Conservation (phyloP, 2,329 filamentous ascomycete species). For the Diaporthe humulicola region DNA sequence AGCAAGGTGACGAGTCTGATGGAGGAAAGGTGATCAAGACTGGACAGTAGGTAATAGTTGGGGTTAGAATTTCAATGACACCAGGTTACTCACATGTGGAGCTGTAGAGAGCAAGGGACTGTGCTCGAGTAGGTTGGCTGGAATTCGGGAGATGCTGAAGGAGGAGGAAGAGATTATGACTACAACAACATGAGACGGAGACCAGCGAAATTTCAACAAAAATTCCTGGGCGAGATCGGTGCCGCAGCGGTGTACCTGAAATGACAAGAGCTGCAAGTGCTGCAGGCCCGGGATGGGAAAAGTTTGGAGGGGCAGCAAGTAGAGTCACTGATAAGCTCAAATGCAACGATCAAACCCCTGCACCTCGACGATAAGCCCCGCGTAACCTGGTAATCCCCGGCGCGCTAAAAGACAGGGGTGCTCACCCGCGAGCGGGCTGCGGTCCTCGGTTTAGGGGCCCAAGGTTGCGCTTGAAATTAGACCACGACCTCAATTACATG, state of each 20-base stretch:
- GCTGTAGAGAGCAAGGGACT: slow-evolving; percentile 23
- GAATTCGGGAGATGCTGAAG: slow-evolving; percentile 5
- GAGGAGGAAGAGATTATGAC: slow-evolving; percentile 22
- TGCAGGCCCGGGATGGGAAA: slow-evolving; percentile 29
- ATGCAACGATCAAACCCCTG: not conserved
- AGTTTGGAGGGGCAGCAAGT: slow-evolving; percentile 30
- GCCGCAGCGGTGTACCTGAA: slow-evolving; percentile 27
- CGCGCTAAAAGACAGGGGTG: not conserved
- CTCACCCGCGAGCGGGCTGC: not conserved
- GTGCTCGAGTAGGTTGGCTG: slow-evolving; percentile 6
- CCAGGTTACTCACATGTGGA: slow-evolving; percentile 34
- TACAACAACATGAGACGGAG: slow-evolving; percentile 33
- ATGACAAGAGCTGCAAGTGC: slow-evolving; percentile 19
- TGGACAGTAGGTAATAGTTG: not conserved
- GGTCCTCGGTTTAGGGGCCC: slow-evolving; percentile 1
- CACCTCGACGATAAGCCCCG: slow-evolving; percentile 34
- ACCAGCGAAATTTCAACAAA: slow-evolving; percentile 34
- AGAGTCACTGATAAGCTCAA: slow-evolving; percentile 34
- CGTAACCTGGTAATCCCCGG: slow-evolving; percentile 19
- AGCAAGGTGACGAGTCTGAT: not conserved
- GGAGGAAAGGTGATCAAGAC: not conserved
- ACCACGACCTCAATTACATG: not conserved
- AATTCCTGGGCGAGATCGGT: slow-evolving; percentile 40
- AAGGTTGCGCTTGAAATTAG: slow-evolving; percentile 10
- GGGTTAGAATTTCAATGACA: not conserved